Evolutionary conservation across 2,329 filamentous ascomycete genomes (phyloP).

Genomic region (Trichoderma atrobrunneum): DNA sequence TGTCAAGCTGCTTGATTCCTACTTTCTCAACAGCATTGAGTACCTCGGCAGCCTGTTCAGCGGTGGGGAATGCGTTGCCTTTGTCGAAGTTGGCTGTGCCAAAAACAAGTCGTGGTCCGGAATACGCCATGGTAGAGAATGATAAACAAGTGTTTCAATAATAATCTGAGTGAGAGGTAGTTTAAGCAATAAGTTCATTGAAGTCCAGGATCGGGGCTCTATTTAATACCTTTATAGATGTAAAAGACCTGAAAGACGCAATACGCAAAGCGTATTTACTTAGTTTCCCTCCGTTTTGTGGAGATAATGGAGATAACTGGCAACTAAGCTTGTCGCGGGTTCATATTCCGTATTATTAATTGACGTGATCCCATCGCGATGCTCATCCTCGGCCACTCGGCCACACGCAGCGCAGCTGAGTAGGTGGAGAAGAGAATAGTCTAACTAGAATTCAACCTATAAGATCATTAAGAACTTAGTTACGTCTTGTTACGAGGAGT

Average conservation of each 20-base stretch:
- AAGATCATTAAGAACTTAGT: neutral
- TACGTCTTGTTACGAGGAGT: neutral
- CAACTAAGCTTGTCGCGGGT: neutral
- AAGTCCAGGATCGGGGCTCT: neutral
- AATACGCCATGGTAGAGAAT: neutral
- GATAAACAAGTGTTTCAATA: neutral
- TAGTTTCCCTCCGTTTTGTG: neutral
- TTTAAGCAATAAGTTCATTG: neutral
- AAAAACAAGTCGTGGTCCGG: neutral
- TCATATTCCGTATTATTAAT: neutral
- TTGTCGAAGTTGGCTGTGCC: neutral
- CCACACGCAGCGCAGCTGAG: neutral
- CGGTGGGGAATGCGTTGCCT: neutral
- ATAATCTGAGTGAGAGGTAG: neutral
- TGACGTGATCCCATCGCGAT: neutral
- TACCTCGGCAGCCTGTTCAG: neutral
- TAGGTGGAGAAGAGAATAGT: neutral
- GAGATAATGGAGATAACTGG: neutral
- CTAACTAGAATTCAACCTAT: neutral
- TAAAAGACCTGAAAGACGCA: neutral
- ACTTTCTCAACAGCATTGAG: neutral
- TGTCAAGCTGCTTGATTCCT: conserved; percentile 9
- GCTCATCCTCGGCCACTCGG: neutral
- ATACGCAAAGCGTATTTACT: neutral
- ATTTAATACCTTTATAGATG: neutral